A percentile compares a stretch with the other conserved stretches of the same genome.
Evolutionary conservation across 148 eudicot species (phyloP).

Genomic region (Rhododendron henanense): DNA sequence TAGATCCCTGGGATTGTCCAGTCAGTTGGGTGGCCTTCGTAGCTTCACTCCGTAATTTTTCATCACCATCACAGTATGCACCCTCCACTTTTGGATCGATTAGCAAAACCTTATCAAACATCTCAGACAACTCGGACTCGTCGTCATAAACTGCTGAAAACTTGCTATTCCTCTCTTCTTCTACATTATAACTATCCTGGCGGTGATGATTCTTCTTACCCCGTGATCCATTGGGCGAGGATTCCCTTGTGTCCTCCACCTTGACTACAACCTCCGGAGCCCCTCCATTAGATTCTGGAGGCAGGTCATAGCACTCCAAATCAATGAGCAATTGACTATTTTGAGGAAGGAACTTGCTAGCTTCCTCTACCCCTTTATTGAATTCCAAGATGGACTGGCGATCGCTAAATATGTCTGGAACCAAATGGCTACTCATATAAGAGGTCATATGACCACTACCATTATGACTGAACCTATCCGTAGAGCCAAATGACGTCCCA

Average conservation of each 20-base stretch:
- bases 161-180: conserved; percentile 43
- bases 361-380: conserved; percentile 51
- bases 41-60: neutral
- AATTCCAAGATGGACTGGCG: conserved; percentile 42
- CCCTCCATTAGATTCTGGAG: conserved; percentile 18
- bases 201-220: conserved; percentile 47
- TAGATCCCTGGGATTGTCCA: conserved; percentile 17
- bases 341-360: conserved; percentile 45
- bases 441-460: neutral
- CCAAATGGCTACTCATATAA: conserved; percentile 16
- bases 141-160: conserved; percentile 42
- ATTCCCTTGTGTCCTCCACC: conserved; percentile 29
- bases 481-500: conserved; percentile 27
- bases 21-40: conserved; percentile 6
- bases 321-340: conserved; percentile 23
- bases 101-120: conserved; percentile 63
- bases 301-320: conserved; percentile 29
- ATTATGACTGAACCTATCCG: conserved; percentile 6
- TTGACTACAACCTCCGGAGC: conserved; percentile 18
- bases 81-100: conserved; percentile 23
- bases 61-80: neutral
- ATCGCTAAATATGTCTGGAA: conserved; percentile 25
- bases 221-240: conserved; percentile 23
- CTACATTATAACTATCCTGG: conserved; percentile 29
- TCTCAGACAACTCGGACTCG: conserved; percentile 40